These are phyloP conservation scores for Epichloe festucae DNA, from an alignment of 2,329 filamentous ascomycete genomes.

Conservation along the genomic window DNA sequence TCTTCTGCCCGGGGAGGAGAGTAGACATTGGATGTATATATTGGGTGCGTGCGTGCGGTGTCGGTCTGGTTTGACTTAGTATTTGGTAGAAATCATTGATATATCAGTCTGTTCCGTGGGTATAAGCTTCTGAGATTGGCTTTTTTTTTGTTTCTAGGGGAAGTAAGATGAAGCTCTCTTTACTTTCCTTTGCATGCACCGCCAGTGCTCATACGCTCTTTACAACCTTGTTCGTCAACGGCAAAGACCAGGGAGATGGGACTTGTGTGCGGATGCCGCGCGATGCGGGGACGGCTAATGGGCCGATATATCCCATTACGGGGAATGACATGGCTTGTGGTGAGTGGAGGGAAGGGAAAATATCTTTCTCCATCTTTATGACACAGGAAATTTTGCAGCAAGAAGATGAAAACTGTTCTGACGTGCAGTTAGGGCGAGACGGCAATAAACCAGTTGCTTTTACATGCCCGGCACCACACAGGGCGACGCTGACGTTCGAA, in stretches of 20 bases:
- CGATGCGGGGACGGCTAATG: slow-evolving; percentile 36
- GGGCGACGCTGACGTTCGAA: slow-evolving; percentile 50
- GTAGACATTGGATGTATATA: too few species aligned
- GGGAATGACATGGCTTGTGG: slow-evolving; percentile 60
- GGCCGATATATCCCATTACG: slow-evolving; percentile 43
- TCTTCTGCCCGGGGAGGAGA: too few species aligned
- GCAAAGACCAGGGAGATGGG: slow-evolving; percentile 53
- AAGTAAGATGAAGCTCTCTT: slow-evolving; percentile 22
- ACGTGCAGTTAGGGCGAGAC: slow-evolving; percentile 23
- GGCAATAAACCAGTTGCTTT: slow-evolving; percentile 32
- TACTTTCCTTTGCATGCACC: slow-evolving; percentile 24
- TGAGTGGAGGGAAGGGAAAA: slow-evolving; percentile 21
- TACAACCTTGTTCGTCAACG: slow-evolving; percentile 50
- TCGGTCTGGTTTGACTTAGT: too few species aligned
- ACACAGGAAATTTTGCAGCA: neutral
- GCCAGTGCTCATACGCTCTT: slow-evolving; percentile 47
- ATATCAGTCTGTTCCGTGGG: too few species aligned
- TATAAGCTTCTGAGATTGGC: too few species aligned
- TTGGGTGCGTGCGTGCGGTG: too few species aligned
- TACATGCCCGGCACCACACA: slow-evolving; percentile 35
- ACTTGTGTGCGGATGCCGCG: slow-evolving; percentile 57
- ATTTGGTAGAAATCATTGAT: too few species aligned
- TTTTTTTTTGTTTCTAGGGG: too few species aligned
- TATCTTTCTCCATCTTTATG: neutral
- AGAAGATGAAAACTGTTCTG: neutral